Percentiles rank a stretch among this genome's conserved stretches.
Evolutionary conservation across 768 basidiomycete species (phyloP).

Genomic region (Leccinellum luteum): DNA sequence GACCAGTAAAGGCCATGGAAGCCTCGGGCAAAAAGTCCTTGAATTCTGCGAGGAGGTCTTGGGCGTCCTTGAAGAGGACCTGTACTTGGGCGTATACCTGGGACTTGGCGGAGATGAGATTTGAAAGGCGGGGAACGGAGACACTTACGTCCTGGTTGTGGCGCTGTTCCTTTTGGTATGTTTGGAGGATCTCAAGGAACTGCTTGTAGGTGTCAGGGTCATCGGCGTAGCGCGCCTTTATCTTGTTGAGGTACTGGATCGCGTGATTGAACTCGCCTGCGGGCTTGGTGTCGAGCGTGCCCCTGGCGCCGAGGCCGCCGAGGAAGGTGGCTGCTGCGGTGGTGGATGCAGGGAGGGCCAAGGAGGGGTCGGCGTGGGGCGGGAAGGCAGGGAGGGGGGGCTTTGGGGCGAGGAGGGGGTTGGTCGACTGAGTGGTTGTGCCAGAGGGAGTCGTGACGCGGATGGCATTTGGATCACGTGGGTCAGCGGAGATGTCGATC

Average conservation of each 20-base stretch:
- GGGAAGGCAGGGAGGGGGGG: conserved; percentile 22
- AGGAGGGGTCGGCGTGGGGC: conserved; percentile 58
- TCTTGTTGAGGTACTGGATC: conserved; percentile 97
- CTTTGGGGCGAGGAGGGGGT: conserved; percentile 28
- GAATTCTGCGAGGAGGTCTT: conserved; percentile 77
- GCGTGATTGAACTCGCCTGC: conserved; percentile 86
- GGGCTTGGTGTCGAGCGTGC: conserved; percentile 49
- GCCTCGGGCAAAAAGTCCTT: conserved; percentile 77
- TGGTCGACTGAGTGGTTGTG: conserved; percentile 64
- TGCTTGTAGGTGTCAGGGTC: conserved; percentile 93
- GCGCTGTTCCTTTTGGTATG: conserved; percentile 82
- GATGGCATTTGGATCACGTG: conserved; percentile 66
- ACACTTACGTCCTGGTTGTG: conserved; percentile 65
- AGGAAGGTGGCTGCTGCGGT: conserved; percentile 66
- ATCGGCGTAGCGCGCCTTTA: conserved; percentile 85
- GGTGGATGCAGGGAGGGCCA: conserved; percentile 47
- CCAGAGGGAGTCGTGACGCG: conserved; percentile 81
- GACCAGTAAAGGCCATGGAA: conserved; percentile 40
- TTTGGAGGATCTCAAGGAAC: conserved; percentile 84
- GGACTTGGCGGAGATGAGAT: conserved; percentile 37
- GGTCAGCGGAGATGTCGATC: conserved; percentile 80
- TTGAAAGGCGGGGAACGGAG: neutral
- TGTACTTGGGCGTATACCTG: conserved; percentile 83
- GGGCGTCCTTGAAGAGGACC: conserved; percentile 75
- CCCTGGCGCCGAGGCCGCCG: conserved; percentile 53